phyloP scores from a whole-genome alignment of 305 asterid species.

The Fraxinus dipetala region DNA sequence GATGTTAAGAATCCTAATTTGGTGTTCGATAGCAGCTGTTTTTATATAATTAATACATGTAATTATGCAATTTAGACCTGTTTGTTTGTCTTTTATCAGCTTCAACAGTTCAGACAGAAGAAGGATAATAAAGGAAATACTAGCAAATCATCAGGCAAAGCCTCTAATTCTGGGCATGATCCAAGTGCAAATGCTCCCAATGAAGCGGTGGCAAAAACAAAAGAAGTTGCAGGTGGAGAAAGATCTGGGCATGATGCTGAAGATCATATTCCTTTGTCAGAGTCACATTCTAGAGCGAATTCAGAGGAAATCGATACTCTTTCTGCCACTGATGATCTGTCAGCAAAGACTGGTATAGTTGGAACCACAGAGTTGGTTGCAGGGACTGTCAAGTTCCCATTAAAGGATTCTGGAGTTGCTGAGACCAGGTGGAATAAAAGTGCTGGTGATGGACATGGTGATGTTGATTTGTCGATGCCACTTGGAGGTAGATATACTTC shows the following conservation, averaged over 20 bases:
- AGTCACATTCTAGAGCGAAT: conserved; percentile 36
- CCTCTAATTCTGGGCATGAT: conserved; percentile 61
- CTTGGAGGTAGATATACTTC: conserved; percentile 37
- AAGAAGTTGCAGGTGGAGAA: conserved; percentile 43
- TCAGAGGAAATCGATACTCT: conserved; percentile 30
- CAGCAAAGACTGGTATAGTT: conserved; percentile 31
- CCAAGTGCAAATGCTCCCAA: conserved; percentile 28
- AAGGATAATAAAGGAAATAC: conserved; percentile 68
- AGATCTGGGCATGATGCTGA: conserved; percentile 31
- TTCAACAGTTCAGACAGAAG: conserved; percentile 92
- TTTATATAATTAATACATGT: neutral
- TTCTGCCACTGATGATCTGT: conserved; percentile 32
- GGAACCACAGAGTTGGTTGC: conserved; percentile 33
- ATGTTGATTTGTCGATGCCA: conserved; percentile 26
- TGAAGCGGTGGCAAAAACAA: conserved; percentile 33
- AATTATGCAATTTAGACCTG: conserved; percentile 5
- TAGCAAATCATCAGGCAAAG: conserved; percentile 53
- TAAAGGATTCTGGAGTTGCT: conserved; percentile 36
- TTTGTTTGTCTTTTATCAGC: conserved; percentile 43
- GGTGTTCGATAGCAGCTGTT: neutral
- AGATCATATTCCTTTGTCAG: conserved; percentile 36
- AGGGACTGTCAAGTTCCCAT: conserved; percentile 24
- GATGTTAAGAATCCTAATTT: conserved; percentile 9
- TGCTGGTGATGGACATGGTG: conserved; percentile 27
- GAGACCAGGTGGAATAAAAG: conserved; percentile 24